Evolutionary conservation across 768 basidiomycete species (phyloP), one percentile per base, ranked within the genome.

Genomic region (Russula vinacea): DNA sequence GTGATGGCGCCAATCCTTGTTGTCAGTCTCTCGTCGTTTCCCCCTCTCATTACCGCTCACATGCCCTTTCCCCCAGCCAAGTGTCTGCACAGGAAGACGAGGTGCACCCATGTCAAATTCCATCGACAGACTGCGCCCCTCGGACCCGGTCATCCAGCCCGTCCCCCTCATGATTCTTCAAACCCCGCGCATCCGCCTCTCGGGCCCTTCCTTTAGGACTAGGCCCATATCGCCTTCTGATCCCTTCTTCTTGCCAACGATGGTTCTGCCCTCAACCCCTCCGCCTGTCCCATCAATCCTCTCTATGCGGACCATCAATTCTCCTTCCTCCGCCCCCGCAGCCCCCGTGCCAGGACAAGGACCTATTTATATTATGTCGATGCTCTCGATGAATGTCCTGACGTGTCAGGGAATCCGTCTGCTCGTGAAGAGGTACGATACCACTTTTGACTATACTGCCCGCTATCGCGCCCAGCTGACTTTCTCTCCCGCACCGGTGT

Each of bases 41-140:
- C 62, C 64, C n/a, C n/a, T n/a, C 42, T 49, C 24, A 55, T 59
- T 33, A 17, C 22, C 7, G 54, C 39, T n/a, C 26, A 5, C 45
- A 22, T 47, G 45, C 45, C 45, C 45, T 47, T 47, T 13, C 49
- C 39, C n/a, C 19, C 71, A 90, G 89, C 85, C 17, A 91, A 90
- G 81, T 92, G 90, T 69, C 69, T 83, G 1, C 80, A 86, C 58
- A 83, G 87, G 61, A 90, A 88, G 73, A 80, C 76, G 60, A 80
- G 86, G 5, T 92, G 90, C 75, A 92, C 89, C 0, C 91, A 84
- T 68, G 85, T 90, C 73, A 90, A 92, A 71, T 90, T 89, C 70
- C 88, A 90, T 71, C 84, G 89, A 16, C 90, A 90, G 71, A 91
- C 90, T 0, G 89, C 88, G 0, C 89, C 89, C 33, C 80, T 82